Evolutionary conservation across 2,329 filamentous ascomycete genomes (phyloP).

Genomic region (Ciborinia camelliae): DNA sequence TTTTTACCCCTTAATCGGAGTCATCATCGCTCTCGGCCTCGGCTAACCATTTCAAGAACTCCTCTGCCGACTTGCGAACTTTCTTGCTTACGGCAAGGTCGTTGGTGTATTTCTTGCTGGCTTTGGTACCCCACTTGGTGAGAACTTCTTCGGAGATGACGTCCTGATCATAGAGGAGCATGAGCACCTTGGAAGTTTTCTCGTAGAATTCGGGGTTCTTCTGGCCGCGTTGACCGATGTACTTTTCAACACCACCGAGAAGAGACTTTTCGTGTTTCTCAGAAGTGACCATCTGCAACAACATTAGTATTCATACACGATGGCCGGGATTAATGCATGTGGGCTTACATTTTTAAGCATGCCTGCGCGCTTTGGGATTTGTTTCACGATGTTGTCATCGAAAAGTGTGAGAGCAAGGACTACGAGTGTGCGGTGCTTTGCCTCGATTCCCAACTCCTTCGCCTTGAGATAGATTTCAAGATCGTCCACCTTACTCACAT

Average conservation of each 20-base stretch:
- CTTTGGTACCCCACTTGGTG: slow-evolving; percentile 87
- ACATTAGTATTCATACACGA: not conserved
- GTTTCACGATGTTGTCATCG: slow-evolving; percentile 80
- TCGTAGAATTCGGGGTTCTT: slow-evolving; percentile 75
- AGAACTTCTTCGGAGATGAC: slow-evolving; percentile 84
- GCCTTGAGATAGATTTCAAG: slow-evolving; percentile 95
- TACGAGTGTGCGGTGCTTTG: slow-evolving; percentile 88
- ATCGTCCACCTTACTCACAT: slow-evolving; percentile 77
- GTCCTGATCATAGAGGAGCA: slow-evolving; percentile 88
- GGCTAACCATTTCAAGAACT: slow-evolving; percentile 91
- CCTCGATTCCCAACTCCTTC: slow-evolving; percentile 90
- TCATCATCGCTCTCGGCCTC: slow-evolving; percentile 74
- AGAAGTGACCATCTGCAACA: slow-evolving; percentile 68
- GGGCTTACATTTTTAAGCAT: slow-evolving; percentile 85
- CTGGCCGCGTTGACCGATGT: slow-evolving; percentile 68
- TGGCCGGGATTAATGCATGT: not conserved
- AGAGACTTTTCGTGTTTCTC: slow-evolving; percentile 95
- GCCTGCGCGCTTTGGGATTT: slow-evolving; percentile 77
- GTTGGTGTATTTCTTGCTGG: slow-evolving; percentile 92
- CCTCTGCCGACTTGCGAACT: slow-evolving; percentile 90
- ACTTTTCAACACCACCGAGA: slow-evolving; percentile 90
- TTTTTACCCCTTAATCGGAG: slow-evolving; percentile 48
- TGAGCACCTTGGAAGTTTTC: slow-evolving; percentile 79
- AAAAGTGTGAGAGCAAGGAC: slow-evolving; percentile 94
- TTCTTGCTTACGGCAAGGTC: slow-evolving; percentile 87